Evolutionary conservation across 176 grass and related monocot species (phyloP).

Genomic region (Thinopyrum elongatum): DNA sequence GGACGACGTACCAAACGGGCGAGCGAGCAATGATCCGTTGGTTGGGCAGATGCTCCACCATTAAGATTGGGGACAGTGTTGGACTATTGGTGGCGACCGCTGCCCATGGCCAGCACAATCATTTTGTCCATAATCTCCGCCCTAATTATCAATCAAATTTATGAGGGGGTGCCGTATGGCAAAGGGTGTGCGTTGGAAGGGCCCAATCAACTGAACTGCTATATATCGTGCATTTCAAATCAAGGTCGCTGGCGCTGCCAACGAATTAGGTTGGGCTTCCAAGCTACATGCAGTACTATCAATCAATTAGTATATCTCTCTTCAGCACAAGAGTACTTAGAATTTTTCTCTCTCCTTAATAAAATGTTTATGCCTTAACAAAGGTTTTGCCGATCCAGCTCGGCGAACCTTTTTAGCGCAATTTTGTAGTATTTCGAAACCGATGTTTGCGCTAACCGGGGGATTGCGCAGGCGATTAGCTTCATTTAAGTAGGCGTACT

Average conservation of each 20-base stretch:
- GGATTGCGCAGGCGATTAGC: background rate
- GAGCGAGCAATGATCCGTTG: slow-evolving; percentile 10
- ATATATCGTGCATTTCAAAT: slow-evolving; percentile 7
- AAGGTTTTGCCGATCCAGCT: background rate
- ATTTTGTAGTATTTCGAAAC: background rate
- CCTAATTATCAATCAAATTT: slow-evolving; percentile 28
- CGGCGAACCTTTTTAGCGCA: background rate
- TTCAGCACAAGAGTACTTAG: background rate
- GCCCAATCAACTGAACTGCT: background rate
- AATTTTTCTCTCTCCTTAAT: background rate
- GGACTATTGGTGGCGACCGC: slow-evolving; percentile 4
- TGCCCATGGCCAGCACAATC: background rate
- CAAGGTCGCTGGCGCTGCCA: background rate
- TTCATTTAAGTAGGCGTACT: background rate
- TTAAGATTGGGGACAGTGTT: background rate
- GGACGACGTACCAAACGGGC: background rate
- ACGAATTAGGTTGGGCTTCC: background rate
- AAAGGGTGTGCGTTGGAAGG: slow-evolving; percentile 3
- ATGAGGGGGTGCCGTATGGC: background rate
- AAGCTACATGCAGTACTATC: background rate
- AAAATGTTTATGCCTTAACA: background rate
- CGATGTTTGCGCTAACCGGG: background rate
- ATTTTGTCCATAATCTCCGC: slow-evolving; percentile 12
- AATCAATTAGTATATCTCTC: background rate
- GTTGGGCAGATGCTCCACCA: background rate